Evolutionary conservation across 148 eudicot species (phyloP).

Genomic region (Nyssa sinensis): DNA sequence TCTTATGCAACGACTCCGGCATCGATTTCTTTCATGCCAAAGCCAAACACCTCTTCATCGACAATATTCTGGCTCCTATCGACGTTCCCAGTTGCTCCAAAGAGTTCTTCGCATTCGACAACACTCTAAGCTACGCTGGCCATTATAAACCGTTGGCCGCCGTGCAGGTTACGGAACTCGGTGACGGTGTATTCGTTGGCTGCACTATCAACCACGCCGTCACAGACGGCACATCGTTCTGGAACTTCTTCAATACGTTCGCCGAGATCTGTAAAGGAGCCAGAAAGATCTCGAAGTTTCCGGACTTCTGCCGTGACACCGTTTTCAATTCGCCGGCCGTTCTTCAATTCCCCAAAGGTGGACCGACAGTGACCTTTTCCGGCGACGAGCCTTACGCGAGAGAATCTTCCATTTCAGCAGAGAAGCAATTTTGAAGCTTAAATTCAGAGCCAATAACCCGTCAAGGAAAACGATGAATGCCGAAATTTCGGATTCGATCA

Average conservation of each 20-base stretch:
- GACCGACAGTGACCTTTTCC: constrained; percentile 51
- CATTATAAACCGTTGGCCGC: constrained; percentile 42
- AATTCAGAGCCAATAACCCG: constrained; percentile 46
- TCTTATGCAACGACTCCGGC: constrained; percentile 46
- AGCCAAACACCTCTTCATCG: constrained; percentile 23
- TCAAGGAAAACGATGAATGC: background rate
- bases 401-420: constrained; percentile 63
- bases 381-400: constrained; percentile 53
- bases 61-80: constrained; percentile 1
- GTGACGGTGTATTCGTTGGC: constrained; percentile 52
- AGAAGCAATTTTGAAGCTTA: constrained; percentile 40
- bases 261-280: constrained; percentile 38
- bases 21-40: constrained; percentile 36
- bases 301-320: constrained; percentile 41
- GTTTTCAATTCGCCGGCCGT: constrained; percentile 47
- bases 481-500: no score
- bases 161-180: constrained; percentile 49
- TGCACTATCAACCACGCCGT: constrained; percentile 59
- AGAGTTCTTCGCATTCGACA: constrained; percentile 41
- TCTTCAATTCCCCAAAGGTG: constrained; percentile 40
- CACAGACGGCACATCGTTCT: constrained; percentile 62
- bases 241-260: constrained; percentile 66
- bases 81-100: constrained; percentile 32
- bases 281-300: constrained; percentile 29
- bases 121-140: constrained; percentile 51